phyloP scores from a whole-genome alignment of 2,329 filamentous ascomycete species.

The Talaromyces sp. region DNA sequence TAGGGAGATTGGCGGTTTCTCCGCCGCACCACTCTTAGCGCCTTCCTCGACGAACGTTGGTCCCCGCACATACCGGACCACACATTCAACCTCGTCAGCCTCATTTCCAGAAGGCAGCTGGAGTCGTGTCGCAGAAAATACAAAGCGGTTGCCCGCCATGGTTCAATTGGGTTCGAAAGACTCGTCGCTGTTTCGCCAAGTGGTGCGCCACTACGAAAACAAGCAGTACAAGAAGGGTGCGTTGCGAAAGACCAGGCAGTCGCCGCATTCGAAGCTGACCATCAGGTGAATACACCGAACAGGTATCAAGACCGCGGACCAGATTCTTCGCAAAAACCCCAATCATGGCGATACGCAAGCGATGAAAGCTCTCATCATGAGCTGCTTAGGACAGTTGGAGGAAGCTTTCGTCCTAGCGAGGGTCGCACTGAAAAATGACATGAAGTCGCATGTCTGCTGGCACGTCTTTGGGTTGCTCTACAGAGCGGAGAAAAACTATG shows the following conservation, averaged over 20 bases:
- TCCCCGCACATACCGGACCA: slow-evolving; percentile 32
- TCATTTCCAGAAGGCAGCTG: slow-evolving; percentile 14
- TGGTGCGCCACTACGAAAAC: slow-evolving; percentile 93
- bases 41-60: slow-evolving; percentile 6
- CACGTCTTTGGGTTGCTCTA: slow-evolving; percentile 96
- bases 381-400: slow-evolving; percentile 82
- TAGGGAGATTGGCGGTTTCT: background rate
- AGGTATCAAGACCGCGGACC: slow-evolving; percentile 91
- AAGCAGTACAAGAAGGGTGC: slow-evolving; percentile 92
- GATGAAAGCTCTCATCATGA: slow-evolving; percentile 97
- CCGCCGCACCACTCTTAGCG: background rate
- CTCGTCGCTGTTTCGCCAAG: slow-evolving; percentile 84
- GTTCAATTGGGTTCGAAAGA: slow-evolving; percentile 66
- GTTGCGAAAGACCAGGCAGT: background rate
- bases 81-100: slow-evolving; percentile 20
- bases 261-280: slow-evolving; percentile 4
- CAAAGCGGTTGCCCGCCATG: slow-evolving; percentile 30
- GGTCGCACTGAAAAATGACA: slow-evolving; percentile 85
- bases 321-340: slow-evolving; percentile 89
- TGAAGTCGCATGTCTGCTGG: slow-evolving; percentile 99
- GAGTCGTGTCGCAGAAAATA: slow-evolving; percentile 16
- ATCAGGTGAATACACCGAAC: slow-evolving; percentile 7
- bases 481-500: slow-evolving; percentile 91
- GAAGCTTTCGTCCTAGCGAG: slow-evolving; percentile 94
- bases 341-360: slow-evolving; percentile 97